Evolutionary conservation across 2,329 filamentous ascomycete genomes (phyloP), one percentile per base, ranked within the genome.

Genomic region (Trichoderma atrobrunneum): DNA sequence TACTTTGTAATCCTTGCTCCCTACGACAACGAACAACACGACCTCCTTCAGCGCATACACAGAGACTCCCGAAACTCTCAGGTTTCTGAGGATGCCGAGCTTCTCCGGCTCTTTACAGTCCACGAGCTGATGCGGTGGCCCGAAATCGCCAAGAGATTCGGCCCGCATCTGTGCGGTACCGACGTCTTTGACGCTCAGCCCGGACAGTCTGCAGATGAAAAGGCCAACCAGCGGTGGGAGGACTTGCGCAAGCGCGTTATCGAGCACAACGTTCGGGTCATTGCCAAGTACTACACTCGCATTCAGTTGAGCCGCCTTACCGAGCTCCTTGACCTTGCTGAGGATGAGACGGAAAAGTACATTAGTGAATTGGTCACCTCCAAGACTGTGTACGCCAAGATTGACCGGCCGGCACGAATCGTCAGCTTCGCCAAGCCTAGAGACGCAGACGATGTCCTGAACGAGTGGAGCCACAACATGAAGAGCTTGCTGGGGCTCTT

Each of bases 381-480:
- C 76, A 98, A 98, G 90, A 99, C 96, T 8, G 95, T 99, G 74
- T 97, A 96, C 79, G 96, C 96, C 74, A 97, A 97, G 84, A 99
- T 99, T 78, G 96, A 99, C 82, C 90, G 96, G 62, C 96, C 96
- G 0, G 96, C 96, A 7, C 89, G 93, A 72, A 89, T 98, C 73
- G 94, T 99, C 78, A 97, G 88, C 82, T 99, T 99, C 80, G 94
- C 95, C 74, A 96, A 97, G 87, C 94, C 95, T 67, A 90, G 95
- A 75, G 95, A 97, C 82, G 94, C 95, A 1, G 96, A 99, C 80
- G 96, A 99, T 82, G 91, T 98, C 68, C 85, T 99, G 79, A 99
- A 99, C 80, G 96, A 99, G 84, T 99, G 96, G 96, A 97, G 94
- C 81, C 92, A 93, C 78, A 97, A 98, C 83, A 98, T 97, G 94